Evolutionary conservation across 2,329 filamentous ascomycete genomes (phyloP).

Genomic region (Knoxdaviesia proteae): DNA sequence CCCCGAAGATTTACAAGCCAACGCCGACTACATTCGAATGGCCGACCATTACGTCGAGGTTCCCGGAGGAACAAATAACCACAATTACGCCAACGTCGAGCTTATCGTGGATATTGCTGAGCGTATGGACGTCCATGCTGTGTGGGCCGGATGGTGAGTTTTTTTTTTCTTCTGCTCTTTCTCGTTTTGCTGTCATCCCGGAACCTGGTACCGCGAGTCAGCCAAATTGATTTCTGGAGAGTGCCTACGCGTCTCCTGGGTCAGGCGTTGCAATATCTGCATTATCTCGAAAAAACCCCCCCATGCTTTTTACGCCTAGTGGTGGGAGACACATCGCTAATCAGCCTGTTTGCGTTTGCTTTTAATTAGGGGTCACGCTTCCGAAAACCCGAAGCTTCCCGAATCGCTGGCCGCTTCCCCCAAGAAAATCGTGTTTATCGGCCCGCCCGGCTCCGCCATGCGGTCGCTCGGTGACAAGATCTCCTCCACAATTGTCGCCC

Average conservation of each 20-base stretch:
- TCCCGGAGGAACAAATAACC: constrained; percentile 96
- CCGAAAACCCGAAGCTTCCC: constrained; percentile 93
- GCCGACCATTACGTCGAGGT: constrained; percentile 99
- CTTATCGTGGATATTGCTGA: constrained; percentile 97
- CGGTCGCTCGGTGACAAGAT: constrained; percentile 98
- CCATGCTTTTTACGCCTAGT: no score
- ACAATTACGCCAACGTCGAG: constrained; percentile 99
- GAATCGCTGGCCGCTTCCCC: constrained; percentile 89
- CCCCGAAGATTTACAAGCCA: constrained; percentile 88
- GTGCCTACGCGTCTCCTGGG: no score
- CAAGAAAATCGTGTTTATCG: constrained; percentile 98
- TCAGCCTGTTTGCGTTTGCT: background rate
- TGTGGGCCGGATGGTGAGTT: constrained; percentile 95
- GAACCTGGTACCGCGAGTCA: no score
- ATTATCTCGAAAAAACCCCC: no score
- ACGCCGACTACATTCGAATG: constrained; percentile 99
- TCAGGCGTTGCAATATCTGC: no score
- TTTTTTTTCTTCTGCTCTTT: background rate
- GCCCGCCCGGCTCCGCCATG: constrained; percentile 94
- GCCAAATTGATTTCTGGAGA: no score
- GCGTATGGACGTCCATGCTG: constrained; percentile 94
- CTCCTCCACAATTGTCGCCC: constrained; percentile 95
- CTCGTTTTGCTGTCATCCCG: no score
- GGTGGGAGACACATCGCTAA: no score
- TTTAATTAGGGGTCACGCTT: constrained; percentile 65